These are phyloP conservation scores for Chlamydomonas schloesseri DNA, from an alignment of 139 green algal species.

Conservation along the genomic window DNA sequence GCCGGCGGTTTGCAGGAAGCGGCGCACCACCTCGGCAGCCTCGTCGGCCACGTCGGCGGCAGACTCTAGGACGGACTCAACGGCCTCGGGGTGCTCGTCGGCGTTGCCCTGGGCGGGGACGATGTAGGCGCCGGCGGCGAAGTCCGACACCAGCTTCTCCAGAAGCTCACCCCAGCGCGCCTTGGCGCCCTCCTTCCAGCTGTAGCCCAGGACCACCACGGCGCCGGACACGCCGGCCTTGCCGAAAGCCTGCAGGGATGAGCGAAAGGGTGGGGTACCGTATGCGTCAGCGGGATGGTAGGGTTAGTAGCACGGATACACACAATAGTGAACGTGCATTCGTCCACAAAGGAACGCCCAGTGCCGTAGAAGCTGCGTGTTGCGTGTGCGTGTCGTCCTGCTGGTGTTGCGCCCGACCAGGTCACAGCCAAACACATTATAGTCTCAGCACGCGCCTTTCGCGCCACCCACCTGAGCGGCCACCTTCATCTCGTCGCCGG, in stretches of 20 bases:
- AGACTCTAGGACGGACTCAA: not conserved
- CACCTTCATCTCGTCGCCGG: not conserved
- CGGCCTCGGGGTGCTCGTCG: not conserved
- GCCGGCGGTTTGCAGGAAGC: not conserved
- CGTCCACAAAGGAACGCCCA: too few species aligned
- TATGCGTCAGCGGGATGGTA: too few species aligned
- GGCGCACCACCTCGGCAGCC: constrained; percentile 20
- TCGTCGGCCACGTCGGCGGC: not conserved
- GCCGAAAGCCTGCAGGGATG: not conserved
- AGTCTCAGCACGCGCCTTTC: too few species aligned
- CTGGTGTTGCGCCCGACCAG: too few species aligned
- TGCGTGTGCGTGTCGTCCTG: too few species aligned
- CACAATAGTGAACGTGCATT: too few species aligned
- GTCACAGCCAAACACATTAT: too few species aligned
- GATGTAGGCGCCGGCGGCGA: not conserved
- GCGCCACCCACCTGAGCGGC: not conserved
- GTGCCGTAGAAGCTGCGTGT: too few species aligned
- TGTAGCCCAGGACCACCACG: constrained; percentile 17
- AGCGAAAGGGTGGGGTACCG: not conserved
- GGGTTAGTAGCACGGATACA: too few species aligned
- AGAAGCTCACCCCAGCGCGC: constrained; percentile 6
- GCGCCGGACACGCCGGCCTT: constrained; percentile 11
- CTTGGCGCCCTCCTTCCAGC: constrained; percentile 14
- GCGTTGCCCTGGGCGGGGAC: not conserved
- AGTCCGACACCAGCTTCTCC: not conserved